These are phyloP conservation scores for Penicillium sumatraense DNA, from an alignment of 2,329 filamentous ascomycete species.

Conservation along the genomic window DNA sequence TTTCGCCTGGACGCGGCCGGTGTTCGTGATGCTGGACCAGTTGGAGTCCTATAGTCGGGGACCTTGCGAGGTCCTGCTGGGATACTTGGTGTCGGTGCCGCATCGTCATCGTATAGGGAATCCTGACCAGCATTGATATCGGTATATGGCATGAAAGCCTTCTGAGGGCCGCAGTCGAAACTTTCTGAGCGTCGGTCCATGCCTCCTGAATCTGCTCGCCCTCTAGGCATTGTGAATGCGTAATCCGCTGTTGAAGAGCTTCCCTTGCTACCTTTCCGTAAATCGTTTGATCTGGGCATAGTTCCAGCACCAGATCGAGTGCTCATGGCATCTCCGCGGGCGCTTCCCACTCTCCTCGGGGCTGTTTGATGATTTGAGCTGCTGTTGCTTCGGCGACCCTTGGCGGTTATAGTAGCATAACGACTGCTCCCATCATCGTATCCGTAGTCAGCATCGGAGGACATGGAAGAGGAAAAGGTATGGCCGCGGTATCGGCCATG, in stretches of 20 bases:
- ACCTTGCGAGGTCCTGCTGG: conserved; percentile 74
- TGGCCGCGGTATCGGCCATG: conserved; percentile 58
- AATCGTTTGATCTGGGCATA: conserved; percentile 34
- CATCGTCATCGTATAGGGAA: conserved; percentile 62
- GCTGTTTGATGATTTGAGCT: conserved; percentile 71
- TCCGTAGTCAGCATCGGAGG: conserved; percentile 59
- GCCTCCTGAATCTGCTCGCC: conserved; percentile 34
- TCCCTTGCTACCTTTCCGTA: conserved; percentile 70
- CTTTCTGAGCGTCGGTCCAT: conserved; percentile 48
- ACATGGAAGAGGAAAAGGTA: conserved; percentile 64
- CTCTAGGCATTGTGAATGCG: conserved; percentile 51
- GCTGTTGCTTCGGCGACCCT: conserved; percentile 76
- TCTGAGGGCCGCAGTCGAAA: conserved; percentile 49
- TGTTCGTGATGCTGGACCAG: conserved; percentile 32
- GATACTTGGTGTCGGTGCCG: conserved; percentile 83
- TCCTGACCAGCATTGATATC: conserved; percentile 28
- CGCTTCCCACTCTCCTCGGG: conserved; percentile 66
- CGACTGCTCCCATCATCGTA: conserved; percentile 44
- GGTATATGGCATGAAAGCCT: conserved; percentile 29
- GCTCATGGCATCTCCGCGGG: conserved; percentile 52
- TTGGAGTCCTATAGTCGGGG: conserved; percentile 35
- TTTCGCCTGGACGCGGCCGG: conserved; percentile 45
- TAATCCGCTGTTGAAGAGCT: conserved; percentile 79
- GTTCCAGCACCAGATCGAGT: conserved; percentile 37
- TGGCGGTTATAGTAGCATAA: conserved; percentile 46